These are phyloP conservation scores for Colletotrichum tamarilloi DNA, from an alignment of 2,329 filamentous ascomycete genomes.

Conservation along the genomic window DNA sequence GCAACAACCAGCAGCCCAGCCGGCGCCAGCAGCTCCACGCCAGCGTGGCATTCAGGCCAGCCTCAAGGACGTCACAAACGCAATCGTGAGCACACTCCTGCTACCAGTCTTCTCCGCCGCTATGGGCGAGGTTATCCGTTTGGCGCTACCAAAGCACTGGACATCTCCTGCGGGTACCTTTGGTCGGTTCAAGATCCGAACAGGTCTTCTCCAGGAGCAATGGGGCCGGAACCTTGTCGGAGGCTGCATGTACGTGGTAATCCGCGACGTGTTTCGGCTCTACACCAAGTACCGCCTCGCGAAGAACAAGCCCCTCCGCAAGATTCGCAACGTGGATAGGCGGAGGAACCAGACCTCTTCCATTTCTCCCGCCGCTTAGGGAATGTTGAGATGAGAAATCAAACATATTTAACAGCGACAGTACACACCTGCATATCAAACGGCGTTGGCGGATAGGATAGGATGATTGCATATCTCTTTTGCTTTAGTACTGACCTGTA, in stretches of 20 bases:
- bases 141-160: conserved; percentile 76
- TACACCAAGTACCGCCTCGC: conserved; percentile 74
- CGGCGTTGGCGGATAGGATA: conserved; percentile 15
- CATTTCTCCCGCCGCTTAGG: background rate
- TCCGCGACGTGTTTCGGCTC: conserved; percentile 75
- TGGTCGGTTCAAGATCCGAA: conserved; percentile 49
- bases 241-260: conserved; percentile 86
- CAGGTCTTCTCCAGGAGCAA: conserved; percentile 80
- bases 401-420: background rate
- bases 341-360: conserved; percentile 50
- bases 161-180: conserved; percentile 52
- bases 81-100: conserved; percentile 69
- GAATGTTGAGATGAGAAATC: too few relatives aligned
- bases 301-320: conserved; percentile 64
- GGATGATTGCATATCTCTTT: conserved; percentile 9
- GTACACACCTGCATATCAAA: conserved; percentile 13
- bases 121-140: conserved; percentile 80
- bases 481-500: background rate
- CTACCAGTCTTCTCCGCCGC: conserved; percentile 85
- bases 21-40: conserved; percentile 37
- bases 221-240: conserved; percentile 93
- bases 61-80: conserved; percentile 58
- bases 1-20: conserved; percentile 31
- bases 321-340: conserved; percentile 63
- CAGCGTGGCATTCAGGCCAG: conserved; percentile 47